Conservation (phyloP, 2,329 filamentous ascomycete genomes). For the Fusarium verrucosum region DNA sequence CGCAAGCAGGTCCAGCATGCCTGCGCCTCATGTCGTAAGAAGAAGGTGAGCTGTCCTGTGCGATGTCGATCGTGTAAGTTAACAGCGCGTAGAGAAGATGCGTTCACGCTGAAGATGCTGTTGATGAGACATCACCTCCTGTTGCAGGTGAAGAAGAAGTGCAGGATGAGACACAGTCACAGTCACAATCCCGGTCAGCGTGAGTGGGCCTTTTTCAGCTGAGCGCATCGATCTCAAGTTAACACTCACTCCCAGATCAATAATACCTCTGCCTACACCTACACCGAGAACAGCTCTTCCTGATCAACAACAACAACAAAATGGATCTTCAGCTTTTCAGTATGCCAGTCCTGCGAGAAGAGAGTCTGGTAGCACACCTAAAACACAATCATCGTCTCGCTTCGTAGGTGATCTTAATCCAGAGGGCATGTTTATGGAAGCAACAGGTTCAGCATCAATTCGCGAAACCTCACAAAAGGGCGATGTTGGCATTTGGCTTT, state of each 20-base stretch:
- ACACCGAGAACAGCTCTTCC: slow-evolving; percentile 13
- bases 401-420: slow-evolving; percentile 69
- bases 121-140: slow-evolving; percentile 41
- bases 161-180: slow-evolving; percentile 39
- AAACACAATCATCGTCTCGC: slow-evolving; percentile 50
- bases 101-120: slow-evolving; percentile 52
- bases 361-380: slow-evolving; percentile 36
- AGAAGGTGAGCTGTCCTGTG: slow-evolving; percentile 57
- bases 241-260: slow-evolving; percentile 18
- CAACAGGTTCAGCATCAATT: slow-evolving; percentile 52
- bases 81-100: slow-evolving; percentile 58
- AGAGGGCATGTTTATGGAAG: slow-evolving; percentile 67
- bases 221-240: background rate
- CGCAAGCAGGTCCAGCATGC: slow-evolving; percentile 68
- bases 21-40: slow-evolving; percentile 63
- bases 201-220: slow-evolving; percentile 38
- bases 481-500: slow-evolving; percentile 66
- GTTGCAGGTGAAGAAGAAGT: slow-evolving; percentile 38
- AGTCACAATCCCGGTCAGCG: slow-evolving; percentile 47
- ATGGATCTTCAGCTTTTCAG: slow-evolving; percentile 7
- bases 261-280: slow-evolving; percentile 8
- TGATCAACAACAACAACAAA: slow-evolving; percentile 14
- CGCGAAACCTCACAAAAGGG: slow-evolving; percentile 56
- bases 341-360: slow-evolving; percentile 22
- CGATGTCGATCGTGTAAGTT: too few species aligned